phyloP scores from a whole-genome alignment of 176 grass and related monocot species.

The Tuctoria greenei region DNA sequence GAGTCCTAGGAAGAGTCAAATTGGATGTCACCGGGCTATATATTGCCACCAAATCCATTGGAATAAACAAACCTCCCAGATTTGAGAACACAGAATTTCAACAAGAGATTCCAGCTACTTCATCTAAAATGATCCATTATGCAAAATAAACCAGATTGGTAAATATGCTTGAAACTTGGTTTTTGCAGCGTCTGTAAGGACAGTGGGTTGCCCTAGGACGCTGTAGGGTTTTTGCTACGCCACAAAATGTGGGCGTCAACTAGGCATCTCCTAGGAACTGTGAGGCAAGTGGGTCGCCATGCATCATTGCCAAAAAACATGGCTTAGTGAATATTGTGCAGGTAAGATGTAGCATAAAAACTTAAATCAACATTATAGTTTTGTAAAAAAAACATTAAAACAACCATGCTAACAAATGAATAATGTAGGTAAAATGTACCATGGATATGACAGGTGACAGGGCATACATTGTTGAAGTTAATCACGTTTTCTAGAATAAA shows the following conservation, averaged over 20 bases:
- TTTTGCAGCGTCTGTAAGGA: background rate
- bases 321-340: background rate
- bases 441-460: background rate
- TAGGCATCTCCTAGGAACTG: background rate
- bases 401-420: constrained; percentile 9
- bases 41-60: too few relatives aligned
- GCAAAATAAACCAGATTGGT: constrained; percentile 12
- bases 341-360: background rate
- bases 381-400: background rate
- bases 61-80: too few relatives aligned
- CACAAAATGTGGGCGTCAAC: background rate
- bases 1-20: too few relatives aligned
- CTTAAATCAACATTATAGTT: background rate
- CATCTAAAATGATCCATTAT: background rate
- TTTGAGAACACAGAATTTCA: too few relatives aligned
- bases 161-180: constrained; percentile 7
- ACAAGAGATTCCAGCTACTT: background rate
- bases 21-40: too few relatives aligned
- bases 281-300: background rate
- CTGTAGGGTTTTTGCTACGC: too few relatives aligned
- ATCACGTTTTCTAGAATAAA: too few relatives aligned
- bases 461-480: too few relatives aligned
- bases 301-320: background rate
- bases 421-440: background rate
- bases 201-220: background rate